These are phyloP conservation scores for Sphenostylis stenocarpa DNA, from an alignment of 306 rosid species.

Conservation along the genomic window DNA sequence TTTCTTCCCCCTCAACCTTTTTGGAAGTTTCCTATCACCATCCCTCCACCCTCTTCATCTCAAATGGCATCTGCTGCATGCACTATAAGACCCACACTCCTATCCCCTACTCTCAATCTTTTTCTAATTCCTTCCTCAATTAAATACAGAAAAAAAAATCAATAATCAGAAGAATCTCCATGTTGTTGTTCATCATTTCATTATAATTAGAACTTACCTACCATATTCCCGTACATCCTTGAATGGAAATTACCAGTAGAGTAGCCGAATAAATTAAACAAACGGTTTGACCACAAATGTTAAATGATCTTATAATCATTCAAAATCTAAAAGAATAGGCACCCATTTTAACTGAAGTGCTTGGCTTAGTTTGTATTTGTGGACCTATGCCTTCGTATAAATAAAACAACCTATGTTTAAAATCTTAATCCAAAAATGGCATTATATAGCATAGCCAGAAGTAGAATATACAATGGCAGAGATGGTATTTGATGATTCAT, in stretches of 20 bases:
- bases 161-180: not conserved
- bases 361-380: not conserved
- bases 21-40: constrained; percentile 82
- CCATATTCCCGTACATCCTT: not conserved
- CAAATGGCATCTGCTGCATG: constrained; percentile 22
- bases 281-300: not conserved
- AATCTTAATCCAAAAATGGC: not conserved
- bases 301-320: not conserved
- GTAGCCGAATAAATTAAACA: not conserved
- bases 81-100: constrained; percentile 9
- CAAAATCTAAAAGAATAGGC: not conserved
- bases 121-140: not conserved
- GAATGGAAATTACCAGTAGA: not conserved
- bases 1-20: constrained; percentile 41
- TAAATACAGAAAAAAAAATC: not conserved
- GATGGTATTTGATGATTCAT: not conserved
- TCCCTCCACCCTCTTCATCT: constrained; percentile 30
- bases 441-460: not conserved
- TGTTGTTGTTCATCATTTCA: not conserved
- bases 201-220: not conserved
- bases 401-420: not conserved
- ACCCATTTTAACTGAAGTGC: not conserved
- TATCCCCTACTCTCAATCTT: constrained; percentile 2
- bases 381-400: not conserved
- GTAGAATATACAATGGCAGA: not conserved